phyloP scores from a whole-genome alignment of 1,284 basidiomycete genomes.

The Leccinum pachyderme region DNA sequence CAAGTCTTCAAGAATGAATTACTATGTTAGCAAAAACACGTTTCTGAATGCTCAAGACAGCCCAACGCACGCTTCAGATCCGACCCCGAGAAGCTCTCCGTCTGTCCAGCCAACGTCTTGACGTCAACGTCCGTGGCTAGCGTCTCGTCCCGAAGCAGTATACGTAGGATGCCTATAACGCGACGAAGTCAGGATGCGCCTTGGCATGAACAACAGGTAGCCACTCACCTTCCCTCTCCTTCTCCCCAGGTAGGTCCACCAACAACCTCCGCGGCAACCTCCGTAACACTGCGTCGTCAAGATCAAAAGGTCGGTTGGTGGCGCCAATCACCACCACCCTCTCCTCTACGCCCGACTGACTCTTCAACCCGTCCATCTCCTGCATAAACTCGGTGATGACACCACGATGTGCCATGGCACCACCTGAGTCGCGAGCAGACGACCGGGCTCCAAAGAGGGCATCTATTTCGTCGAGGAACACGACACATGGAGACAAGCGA shows the following conservation, averaged over 20 bases:
- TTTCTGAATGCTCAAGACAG: background rate
- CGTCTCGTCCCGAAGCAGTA: conserved; percentile 75
- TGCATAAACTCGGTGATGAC: conserved; percentile 97
- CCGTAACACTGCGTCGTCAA: conserved; percentile 83
- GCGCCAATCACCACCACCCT: conserved; percentile 93
- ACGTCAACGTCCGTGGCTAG: conserved; percentile 71
- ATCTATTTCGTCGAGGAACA: conserved; percentile 97
- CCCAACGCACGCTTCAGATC: conserved; percentile 81
- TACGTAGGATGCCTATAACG: conserved; percentile 73
- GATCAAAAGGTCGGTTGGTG: conserved; percentile 86
- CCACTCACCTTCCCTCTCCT: conserved; percentile 72
- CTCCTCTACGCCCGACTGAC: conserved; percentile 62
- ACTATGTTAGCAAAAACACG: conserved; percentile 14
- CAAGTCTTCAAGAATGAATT: conserved; percentile 60
- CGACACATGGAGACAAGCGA: conserved; percentile 85
- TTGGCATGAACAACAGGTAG: conserved; percentile 4
- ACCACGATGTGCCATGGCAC: conserved; percentile 80
- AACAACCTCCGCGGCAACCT: conserved; percentile 80
- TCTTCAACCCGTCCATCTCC: conserved; percentile 93
- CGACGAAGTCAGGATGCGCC: background rate
- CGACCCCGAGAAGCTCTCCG: conserved; percentile 89
- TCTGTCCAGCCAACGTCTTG: conserved; percentile 63
- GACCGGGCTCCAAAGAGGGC: conserved; percentile 89
- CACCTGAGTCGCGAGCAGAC: conserved; percentile 77
- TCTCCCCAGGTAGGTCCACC: conserved; percentile 81